Conservation (phyloP, 1,284 basidiomycete genomes). For the Exsudoporus floridanus region DNA sequence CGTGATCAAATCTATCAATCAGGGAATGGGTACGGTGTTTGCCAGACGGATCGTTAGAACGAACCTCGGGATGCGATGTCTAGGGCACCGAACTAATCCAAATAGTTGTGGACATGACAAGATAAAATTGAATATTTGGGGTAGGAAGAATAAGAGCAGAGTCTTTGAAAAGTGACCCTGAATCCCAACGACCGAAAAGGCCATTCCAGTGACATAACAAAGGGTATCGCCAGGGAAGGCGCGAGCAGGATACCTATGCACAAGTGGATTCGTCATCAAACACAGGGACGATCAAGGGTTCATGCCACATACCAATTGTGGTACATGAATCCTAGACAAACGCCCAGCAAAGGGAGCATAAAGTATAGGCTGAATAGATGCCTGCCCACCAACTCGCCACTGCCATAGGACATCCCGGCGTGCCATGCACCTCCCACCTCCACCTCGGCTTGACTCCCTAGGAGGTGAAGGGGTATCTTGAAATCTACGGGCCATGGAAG, state of each 20-base stretch:
- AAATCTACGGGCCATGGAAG: constrained; percentile 80
- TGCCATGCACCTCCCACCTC: constrained; percentile 76
- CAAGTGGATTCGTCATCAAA: background rate
- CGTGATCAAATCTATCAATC: constrained; percentile 61
- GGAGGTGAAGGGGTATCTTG: constrained; percentile 64
- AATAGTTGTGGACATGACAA: constrained; percentile 95
- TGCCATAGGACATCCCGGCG: constrained; percentile 83
- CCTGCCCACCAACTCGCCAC: constrained; percentile 82
- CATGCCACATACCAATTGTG: constrained; percentile 80
- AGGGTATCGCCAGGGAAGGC: constrained; percentile 97
- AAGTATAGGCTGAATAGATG: constrained; percentile 96
- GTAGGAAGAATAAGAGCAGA: constrained; percentile 93
- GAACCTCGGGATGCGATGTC: constrained; percentile 89
- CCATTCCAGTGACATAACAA: constrained; percentile 98
- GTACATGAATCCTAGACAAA: constrained; percentile 86
- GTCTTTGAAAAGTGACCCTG: constrained; percentile 98
- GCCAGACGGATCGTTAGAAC: background rate
- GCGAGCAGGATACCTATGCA: constrained; percentile 85
- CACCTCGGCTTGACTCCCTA: constrained; percentile 64
- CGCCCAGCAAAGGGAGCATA: constrained; percentile 91
- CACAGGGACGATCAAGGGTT: background rate
- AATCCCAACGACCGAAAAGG: constrained; percentile 93
- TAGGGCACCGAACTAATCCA: constrained; percentile 88
- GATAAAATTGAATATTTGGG: constrained; percentile 97
- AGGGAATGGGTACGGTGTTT: constrained; percentile 3